Evolutionary conservation across 352 stramenopile genomes (phyloP).

Genomic region (Saprolegnia parasitica): DNA sequence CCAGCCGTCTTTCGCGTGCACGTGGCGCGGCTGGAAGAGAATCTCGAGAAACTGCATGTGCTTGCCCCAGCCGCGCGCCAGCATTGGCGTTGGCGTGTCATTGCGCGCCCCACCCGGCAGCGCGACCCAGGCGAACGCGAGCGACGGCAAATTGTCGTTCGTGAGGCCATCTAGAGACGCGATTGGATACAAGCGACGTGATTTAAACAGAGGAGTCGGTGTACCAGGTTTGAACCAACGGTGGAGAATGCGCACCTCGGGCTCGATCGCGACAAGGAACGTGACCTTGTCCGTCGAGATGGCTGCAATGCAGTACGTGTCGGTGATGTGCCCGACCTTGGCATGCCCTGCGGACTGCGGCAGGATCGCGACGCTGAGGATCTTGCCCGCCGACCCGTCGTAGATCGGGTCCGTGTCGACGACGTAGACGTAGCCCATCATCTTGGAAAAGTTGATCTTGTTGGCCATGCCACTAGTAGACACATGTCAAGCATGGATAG

Average conservation of each 20-base stretch:
- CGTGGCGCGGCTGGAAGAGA: conserved; percentile 70
- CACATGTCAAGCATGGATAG: background rate
- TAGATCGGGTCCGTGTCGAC: conserved; percentile 93
- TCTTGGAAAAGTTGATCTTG: conserved; percentile 92
- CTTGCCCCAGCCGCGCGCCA: conserved; percentile 91
- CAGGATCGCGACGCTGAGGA: conserved; percentile 75
- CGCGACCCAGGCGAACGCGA: conserved; percentile 93
- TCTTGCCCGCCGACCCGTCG: conserved; percentile 89
- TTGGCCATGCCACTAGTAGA: conserved; percentile 85
- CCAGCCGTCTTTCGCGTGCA: conserved; percentile 83
- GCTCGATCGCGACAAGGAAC: conserved; percentile 94
- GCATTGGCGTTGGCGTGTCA: conserved; percentile 75
- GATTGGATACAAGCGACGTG: conserved; percentile 28
- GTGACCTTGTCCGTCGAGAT: conserved; percentile 89
- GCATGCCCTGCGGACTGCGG: conserved; percentile 72
- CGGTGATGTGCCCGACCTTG: conserved; percentile 80
- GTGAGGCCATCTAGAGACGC: conserved; percentile 27
- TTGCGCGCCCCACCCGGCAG: conserved; percentile 72
- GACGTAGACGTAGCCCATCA: conserved; percentile 92
- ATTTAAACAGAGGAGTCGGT: background rate
- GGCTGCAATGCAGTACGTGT: conserved; percentile 78
- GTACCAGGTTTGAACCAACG: conserved; percentile 68
- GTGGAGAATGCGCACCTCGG: conserved; percentile 91
- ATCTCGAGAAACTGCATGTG: conserved; percentile 91
- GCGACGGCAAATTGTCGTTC: conserved; percentile 66